phyloP scores from a whole-genome alignment of 306 rosid genomes.

The Erythrophleum fordii region DNA sequence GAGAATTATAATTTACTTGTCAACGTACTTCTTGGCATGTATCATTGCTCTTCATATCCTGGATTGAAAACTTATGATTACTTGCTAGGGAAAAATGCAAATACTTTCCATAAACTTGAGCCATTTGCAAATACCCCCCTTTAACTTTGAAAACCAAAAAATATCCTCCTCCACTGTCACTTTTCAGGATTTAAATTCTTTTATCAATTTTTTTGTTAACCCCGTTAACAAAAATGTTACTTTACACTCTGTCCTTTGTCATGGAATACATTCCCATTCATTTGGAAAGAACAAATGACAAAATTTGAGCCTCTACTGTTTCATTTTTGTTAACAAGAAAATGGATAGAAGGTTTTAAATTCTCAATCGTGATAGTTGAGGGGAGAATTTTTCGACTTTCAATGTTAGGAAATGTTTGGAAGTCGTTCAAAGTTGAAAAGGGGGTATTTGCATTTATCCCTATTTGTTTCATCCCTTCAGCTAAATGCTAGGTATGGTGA shows the following conservation, averaged over 20 bases:
- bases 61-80: neutral
- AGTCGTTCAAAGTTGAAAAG: neutral
- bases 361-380: neutral
- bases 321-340: no score
- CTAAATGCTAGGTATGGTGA: neutral
- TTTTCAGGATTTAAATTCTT: no score
- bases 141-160: neutral
- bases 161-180: no score
- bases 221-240: neutral
- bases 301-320: neutral
- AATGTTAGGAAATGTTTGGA: no score
- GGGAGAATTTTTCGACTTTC: no score
- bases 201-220: neutral
- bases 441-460: neutral
- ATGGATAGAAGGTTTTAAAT: no score
- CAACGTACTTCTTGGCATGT: constrained; percentile 9
- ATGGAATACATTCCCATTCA: neutral
- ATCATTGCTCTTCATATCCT: neutral
- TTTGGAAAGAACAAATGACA: neutral
- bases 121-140: neutral
- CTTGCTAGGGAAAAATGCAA: neutral
- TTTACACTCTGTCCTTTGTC: neutral
- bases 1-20: constrained; percentile 10
- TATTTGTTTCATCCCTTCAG: neutral
- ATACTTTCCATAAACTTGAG: neutral